These are phyloP conservation scores for Metschnikowia similis DNA, from an alignment of 805 yeast species.

Conservation along the genomic window DNA sequence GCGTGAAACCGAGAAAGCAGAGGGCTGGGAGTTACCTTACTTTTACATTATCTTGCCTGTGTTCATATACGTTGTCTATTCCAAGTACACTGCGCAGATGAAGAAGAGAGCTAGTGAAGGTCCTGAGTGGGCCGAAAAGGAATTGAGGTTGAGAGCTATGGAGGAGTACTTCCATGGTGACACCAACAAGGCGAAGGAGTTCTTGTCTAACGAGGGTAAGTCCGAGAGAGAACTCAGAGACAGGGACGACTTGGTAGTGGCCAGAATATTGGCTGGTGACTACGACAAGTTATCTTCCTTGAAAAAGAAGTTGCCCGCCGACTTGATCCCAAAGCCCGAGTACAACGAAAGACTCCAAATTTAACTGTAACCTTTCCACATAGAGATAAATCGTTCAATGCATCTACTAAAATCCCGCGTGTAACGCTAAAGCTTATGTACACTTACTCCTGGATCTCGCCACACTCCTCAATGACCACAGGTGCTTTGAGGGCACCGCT, in stretches of 20 bases:
- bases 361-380: constrained; percentile 13
- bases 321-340: constrained; percentile 35
- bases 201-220: constrained; percentile 49
- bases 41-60: constrained; percentile 73
- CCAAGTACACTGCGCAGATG: constrained; percentile 43
- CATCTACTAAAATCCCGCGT: neutral
- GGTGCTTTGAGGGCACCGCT: constrained; percentile 17
- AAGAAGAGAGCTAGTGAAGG: constrained; percentile 38
- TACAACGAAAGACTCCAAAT: constrained; percentile 31
- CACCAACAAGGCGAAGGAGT: constrained; percentile 48
- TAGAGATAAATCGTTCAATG: constrained; percentile 4
- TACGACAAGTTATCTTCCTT: constrained; percentile 66
- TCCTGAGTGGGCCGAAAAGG: constrained; percentile 80
- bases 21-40: constrained; percentile 80
- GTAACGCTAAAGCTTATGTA: neutral
- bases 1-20: constrained; percentile 65
- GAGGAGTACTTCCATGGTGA: constrained; percentile 58
- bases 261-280: constrained; percentile 78
- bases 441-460: constrained; percentile 20
- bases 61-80: constrained; percentile 51
- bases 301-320: constrained; percentile 45
- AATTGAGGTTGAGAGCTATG: constrained; percentile 69
- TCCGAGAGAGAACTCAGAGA: constrained; percentile 54
- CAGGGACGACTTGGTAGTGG: constrained; percentile 74
- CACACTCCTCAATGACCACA: constrained; percentile 26